Evolutionary conservation across 495 filamentous ascomycete genomes (phyloP).

Genomic region (Podospora tetraspora): DNA sequence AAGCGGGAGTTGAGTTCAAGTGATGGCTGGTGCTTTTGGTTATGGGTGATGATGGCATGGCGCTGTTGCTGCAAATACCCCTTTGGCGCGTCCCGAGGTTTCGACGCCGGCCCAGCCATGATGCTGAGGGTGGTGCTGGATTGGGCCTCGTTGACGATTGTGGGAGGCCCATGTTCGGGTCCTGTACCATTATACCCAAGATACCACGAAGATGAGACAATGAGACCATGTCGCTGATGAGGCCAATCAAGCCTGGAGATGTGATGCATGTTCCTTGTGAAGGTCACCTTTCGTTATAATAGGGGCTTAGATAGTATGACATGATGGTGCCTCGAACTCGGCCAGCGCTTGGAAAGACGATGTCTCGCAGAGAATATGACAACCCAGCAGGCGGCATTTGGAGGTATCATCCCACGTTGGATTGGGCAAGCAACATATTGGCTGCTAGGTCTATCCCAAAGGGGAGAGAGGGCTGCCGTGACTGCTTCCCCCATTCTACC

Average conservation of each 20-base stretch:
- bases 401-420: not conserved
- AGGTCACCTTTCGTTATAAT: not conserved
- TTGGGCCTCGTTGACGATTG: too few species aligned
- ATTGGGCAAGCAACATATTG: not conserved
- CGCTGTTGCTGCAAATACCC: not conserved
- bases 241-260: not conserved
- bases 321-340: too few species aligned
- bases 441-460: not conserved
- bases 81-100: not conserved
- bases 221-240: not conserved
- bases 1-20: not conserved
- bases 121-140: not conserved
- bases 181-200: not conserved
- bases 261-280: not conserved
- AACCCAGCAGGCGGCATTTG: not conserved
- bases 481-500: not conserved
- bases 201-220: not conserved
- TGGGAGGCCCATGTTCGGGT: not conserved
- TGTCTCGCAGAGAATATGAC: not conserved
- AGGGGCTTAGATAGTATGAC: too few species aligned
- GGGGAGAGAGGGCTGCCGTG: not conserved
- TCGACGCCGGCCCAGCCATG: not conserved
- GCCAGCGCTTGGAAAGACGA: too few species aligned
- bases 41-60: not conserved
- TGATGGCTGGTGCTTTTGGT: not conserved